Percentiles rank a stretch among this genome's conserved stretches.
phyloP scores from a whole-genome alignment of 1,284 basidiomycete genomes.

The Ceraceosorus bombacis region DNA sequence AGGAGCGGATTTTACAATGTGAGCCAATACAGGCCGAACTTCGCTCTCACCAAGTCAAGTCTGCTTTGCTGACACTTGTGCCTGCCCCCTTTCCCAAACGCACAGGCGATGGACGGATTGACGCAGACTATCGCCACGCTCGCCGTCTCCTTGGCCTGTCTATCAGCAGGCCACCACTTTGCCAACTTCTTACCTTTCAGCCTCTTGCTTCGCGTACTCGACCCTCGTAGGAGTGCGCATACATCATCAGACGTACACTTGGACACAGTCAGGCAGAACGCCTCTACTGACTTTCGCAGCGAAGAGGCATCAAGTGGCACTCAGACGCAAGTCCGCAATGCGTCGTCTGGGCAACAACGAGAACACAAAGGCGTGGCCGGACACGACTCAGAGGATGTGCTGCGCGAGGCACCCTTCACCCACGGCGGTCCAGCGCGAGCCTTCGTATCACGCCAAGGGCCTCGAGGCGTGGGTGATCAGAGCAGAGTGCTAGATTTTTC shows the following conservation, averaged over 20 bases:
- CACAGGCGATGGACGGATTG: slow-evolving; percentile 37
- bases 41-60: no score
- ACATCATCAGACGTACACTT: no score
- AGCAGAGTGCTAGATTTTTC: slow-evolving; percentile 4
- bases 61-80: no score
- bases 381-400: not conserved
- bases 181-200: not conserved
- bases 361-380: not conserved
- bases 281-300: no score
- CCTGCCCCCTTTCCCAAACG: no score
- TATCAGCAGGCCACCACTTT: slow-evolving; percentile 20
- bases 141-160: slow-evolving; percentile 27
- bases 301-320: no score
- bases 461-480: no score
- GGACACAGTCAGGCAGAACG: no score
- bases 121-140: slow-evolving; percentile 39
- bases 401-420: not conserved
- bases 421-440: not conserved
- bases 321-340: no score
- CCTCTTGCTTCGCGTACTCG: not conserved
- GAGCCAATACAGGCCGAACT: slow-evolving; percentile 33
- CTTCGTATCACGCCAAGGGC: not conserved
- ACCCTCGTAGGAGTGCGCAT: no score
- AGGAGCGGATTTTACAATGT: slow-evolving; percentile 72
- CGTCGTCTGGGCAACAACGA: no score